Conservation (phyloP, 768 basidiomycete species). For the Pulveroboletus sp. region DNA sequence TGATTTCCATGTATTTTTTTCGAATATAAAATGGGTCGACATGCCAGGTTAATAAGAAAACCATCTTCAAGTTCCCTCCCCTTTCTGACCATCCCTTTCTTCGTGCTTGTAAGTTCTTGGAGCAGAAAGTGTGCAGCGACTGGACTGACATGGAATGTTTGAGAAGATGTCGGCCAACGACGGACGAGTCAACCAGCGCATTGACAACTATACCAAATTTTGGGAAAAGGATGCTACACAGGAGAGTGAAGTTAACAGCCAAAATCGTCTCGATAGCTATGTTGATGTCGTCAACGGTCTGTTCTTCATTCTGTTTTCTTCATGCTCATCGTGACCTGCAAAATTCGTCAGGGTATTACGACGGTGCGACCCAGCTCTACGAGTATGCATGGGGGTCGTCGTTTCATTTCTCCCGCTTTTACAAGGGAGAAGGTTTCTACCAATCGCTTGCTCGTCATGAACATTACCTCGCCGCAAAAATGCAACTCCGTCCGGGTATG, state of each 20-base stretch:
- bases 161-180: constrained; percentile 35
- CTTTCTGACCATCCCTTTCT: neutral
- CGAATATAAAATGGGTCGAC: constrained; percentile 8
- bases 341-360: constrained; percentile 77
- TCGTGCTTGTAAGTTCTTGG: neutral
- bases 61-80: neutral
- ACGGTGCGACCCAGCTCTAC: constrained; percentile 93
- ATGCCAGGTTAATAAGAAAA: too few species aligned
- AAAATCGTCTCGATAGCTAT: constrained; percentile 77
- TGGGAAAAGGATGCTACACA: constrained; percentile 83
- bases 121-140: neutral
- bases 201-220: constrained; percentile 84
- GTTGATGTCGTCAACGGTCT: constrained; percentile 91
- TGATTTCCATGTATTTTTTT: constrained; percentile 16
- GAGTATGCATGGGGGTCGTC: constrained; percentile 91
- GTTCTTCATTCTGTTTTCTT: constrained; percentile 16
- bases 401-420: constrained; percentile 98
- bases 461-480: constrained; percentile 91
- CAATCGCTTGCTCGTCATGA: constrained; percentile 86
- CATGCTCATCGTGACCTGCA: neutral
- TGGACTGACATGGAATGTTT: neutral
- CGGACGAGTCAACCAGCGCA: constrained; percentile 63
- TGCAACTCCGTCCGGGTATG: constrained; percentile 86
- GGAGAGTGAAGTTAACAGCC: constrained; percentile 64
- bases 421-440: constrained; percentile 79